Base-by-base conservation (phyloP, 148 eudicot species). In the Camellia lanceoleosa region DNA sequence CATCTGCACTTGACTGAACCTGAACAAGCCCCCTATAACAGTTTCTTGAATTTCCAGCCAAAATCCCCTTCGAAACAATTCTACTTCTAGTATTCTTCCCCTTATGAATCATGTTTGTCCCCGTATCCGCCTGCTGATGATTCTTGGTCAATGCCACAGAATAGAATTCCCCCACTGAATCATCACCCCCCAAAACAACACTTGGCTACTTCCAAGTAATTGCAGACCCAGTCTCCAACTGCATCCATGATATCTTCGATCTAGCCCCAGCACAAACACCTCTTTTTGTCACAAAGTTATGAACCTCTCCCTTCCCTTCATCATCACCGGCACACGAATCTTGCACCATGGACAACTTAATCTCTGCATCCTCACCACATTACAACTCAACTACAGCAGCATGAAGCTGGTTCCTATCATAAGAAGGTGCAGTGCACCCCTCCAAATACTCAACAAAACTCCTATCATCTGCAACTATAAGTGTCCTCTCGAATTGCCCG, bases 151-250 rank as follows among this genome's bases (percentile, higher is more conserved):
- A 85, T 4, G 98, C 98, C 80, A 96, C 99, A 1, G 95, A 96
- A 85, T 96, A 92, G 71, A 96, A 96, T 87, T 96, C 99, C 1
- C 99, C 99, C 30, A 96, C 94, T 0, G 98, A 88, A 73, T 88
- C 87, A 89, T 96, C 98, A 63, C 98, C 99, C 87, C 94, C 97
- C 73, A 96, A 77, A 67, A 93, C 83, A 82, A 92, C 98, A 89
- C 97, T 96, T 0, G 99, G 99, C 67, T 92, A 94, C 87, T 96
- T 96, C 99, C 99, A 96, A 9, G 99, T 96, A 77, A 96, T 93
- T n/a, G 99, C 98, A 0, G 97, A 93, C 44, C 99, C 98, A 0
- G 98, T 96, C 88, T 96, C 99, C 71, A 96, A 97, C 74, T 93
- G 99, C 1, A 98, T 96, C 97, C 98, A 94, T 7, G 98, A 96